phyloP scores from a whole-genome alignment of 495 filamentous ascomycete genomes.

The Xylaria sp. region DNA sequence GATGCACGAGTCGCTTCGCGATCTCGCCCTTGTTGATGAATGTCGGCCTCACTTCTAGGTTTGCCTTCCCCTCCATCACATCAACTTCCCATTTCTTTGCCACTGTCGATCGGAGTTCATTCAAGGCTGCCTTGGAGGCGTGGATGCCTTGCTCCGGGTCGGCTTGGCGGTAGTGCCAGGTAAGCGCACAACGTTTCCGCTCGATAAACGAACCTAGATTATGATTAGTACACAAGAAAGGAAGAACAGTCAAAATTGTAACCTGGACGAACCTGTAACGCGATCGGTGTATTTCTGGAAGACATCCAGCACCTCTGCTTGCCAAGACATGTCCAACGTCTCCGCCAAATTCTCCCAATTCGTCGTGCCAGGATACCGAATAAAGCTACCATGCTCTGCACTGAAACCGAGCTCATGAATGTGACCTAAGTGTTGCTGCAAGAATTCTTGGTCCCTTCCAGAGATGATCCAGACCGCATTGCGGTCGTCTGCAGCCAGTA shows the following conservation, averaged over 20 bases:
- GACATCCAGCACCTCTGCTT: slow-evolving; percentile 75
- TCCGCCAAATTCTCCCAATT: slow-evolving; percentile 89
- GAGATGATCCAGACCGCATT: slow-evolving; percentile 99
- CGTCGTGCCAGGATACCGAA: slow-evolving; percentile 72
- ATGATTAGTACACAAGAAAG: slow-evolving; percentile 35
- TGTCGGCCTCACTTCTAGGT: slow-evolving; percentile 92
- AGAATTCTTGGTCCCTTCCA: slow-evolving; percentile 87
- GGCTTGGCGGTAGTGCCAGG: slow-evolving; percentile 94
- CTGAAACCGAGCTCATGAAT: slow-evolving; percentile 85
- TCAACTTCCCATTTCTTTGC: slow-evolving; percentile 83
- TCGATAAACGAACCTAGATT: slow-evolving; percentile 81
- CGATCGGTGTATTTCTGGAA: slow-evolving; percentile 86
- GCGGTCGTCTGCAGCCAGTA: slow-evolving; percentile 75
- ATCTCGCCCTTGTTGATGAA: slow-evolving; percentile 98
- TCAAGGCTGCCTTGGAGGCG: slow-evolving; percentile 77
- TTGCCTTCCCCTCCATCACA: slow-evolving; percentile 94
- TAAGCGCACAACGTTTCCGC: slow-evolving; percentile 87
- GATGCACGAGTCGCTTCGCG: slow-evolving; percentile 74
- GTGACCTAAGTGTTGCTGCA: slow-evolving; percentile 85
- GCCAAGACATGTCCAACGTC: slow-evolving; percentile 86
- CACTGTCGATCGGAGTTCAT: slow-evolving; percentile 75
- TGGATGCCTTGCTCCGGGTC: slow-evolving; percentile 82
- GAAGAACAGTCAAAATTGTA: background rate
- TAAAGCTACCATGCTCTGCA: slow-evolving; percentile 95
- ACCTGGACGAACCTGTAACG: slow-evolving; percentile 68